Percentiles rank a stretch among this genome's conserved stretches.
phyloP scores from a whole-genome alignment of 2,329 filamentous ascomycete species.

The Saccharata proteae region DNA sequence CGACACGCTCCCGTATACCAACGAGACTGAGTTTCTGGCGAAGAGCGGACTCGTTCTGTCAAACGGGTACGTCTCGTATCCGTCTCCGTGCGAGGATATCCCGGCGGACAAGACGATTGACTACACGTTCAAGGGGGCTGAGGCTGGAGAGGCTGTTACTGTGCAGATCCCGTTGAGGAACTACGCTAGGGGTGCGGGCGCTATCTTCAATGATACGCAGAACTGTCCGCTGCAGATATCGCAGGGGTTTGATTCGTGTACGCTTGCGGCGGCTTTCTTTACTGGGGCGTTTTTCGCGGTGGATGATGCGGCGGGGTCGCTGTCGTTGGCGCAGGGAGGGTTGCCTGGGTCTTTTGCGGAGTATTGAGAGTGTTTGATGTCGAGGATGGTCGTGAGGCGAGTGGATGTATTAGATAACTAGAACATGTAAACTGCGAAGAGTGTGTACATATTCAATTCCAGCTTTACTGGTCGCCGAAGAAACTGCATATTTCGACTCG shows the following conservation, averaged over 20 bases:
- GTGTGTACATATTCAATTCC: too few relatives aligned
- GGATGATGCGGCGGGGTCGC: conserved; percentile 19
- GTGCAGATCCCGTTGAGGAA: conserved; percentile 3
- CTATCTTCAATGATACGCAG: conserved; percentile 3
- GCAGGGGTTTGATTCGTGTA: conserved; percentile 16
- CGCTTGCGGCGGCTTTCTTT: conserved; percentile 21
- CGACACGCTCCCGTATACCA: conserved; percentile 16
- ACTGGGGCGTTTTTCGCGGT: conserved; percentile 21
- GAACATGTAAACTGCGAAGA: too few relatives aligned
- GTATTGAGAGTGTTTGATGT: too few relatives aligned
- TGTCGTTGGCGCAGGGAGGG: conserved; percentile 24
- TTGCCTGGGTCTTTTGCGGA: too few relatives aligned
- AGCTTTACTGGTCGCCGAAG: too few relatives aligned
- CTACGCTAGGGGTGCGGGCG: conserved; percentile 3
- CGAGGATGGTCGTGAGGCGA: too few relatives aligned
- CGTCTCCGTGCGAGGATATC: conserved; percentile 3
- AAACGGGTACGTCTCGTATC: conserved; percentile 2
- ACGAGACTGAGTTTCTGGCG: conserved; percentile 10
- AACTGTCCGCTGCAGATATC: conserved; percentile 11
- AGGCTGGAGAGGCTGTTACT: conserved; percentile 8
- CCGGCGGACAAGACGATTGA: conserved; percentile 1
- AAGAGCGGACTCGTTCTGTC: conserved; percentile 12
- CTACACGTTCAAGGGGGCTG: conserved; percentile 3
- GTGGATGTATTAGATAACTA: too few relatives aligned
- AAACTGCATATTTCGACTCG: too few relatives aligned